Conservation (phyloP, 208 protist species). For the Trichomonas gallinae region DNA sequence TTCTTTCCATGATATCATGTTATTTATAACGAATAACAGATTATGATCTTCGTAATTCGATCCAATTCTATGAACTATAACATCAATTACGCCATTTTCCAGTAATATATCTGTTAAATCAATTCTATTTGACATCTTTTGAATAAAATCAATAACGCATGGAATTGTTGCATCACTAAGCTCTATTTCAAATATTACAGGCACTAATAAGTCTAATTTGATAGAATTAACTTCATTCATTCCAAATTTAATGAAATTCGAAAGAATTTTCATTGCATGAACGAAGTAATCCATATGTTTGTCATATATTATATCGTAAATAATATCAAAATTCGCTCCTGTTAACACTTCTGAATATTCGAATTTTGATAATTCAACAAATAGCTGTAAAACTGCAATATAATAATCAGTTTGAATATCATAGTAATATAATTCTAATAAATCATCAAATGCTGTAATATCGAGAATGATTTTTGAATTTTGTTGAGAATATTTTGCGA, state of each 20-base stretch:
- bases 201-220: neutral
- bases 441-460: neutral
- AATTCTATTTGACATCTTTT: neutral
- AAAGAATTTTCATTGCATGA: neutral
- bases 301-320: neutral
- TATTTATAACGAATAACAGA: neutral
- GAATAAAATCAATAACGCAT: neutral
- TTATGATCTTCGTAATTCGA: neutral
- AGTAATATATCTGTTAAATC: neutral
- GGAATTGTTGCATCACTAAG: neutral
- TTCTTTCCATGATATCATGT: neutral
- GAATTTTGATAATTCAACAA: neutral
- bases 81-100: neutral
- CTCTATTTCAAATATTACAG: neutral
- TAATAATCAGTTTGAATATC: neutral
- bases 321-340: neutral
- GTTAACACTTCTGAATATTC: neutral
- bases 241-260: neutral
- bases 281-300: neutral
- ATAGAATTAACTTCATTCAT: neutral
- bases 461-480: too few relatives aligned
- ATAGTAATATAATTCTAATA: neutral
- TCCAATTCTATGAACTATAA: neutral
- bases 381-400: neutral
- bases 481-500: too few relatives aligned